phyloP scores from a whole-genome alignment of 805 yeast species.

The Blastobotrys americana region DNA sequence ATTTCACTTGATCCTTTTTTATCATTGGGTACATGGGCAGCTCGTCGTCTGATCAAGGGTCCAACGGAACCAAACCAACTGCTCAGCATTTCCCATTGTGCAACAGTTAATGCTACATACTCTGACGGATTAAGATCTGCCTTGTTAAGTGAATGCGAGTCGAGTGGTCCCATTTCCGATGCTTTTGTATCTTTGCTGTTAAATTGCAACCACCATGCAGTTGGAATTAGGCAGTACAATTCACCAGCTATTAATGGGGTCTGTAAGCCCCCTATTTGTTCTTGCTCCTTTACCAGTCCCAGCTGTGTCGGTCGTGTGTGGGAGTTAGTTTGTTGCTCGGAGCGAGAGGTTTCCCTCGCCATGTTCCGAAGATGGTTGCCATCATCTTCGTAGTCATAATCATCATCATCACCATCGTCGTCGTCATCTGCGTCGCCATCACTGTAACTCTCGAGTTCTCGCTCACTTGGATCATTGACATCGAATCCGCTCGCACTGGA shows the following conservation, averaged over 20 bases:
- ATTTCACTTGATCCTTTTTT: too few species aligned
- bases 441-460: too few species aligned
- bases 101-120: not conserved
- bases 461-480: too few species aligned
- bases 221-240: constrained; percentile 1
- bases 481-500: too few species aligned
- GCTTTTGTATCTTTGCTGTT: not conserved
- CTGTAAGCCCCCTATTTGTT: too few species aligned
- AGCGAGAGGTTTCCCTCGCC: too few species aligned
- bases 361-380: too few species aligned
- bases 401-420: not conserved
- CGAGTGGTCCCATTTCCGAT: not conserved
- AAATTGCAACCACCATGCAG: constrained; percentile 1
- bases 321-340: too few species aligned
- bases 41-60: not conserved
- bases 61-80: not conserved
- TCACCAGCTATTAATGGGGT: not conserved
- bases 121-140: not conserved
- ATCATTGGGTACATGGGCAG: not conserved
- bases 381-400: not conserved
- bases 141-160: not conserved
- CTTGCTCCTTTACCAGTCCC: too few species aligned
- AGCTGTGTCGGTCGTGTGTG: too few species aligned
- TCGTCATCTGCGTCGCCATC: not conserved
- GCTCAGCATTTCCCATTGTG: not conserved